Evolutionary conservation across 176 grass and related monocot species (phyloP).

Genomic region (Pharus latifolius): DNA sequence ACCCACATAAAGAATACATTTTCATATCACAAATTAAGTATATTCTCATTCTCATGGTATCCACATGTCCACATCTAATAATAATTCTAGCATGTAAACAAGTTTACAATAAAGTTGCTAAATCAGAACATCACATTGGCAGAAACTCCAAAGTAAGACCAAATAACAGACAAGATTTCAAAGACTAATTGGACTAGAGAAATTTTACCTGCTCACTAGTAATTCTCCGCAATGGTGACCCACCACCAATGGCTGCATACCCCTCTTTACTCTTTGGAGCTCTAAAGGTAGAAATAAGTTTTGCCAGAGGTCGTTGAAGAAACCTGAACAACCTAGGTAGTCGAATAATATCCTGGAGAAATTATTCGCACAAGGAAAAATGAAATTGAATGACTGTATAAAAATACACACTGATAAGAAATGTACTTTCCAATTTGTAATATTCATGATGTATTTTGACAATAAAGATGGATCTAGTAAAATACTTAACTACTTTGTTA

Average conservation of each 20-base stretch:
- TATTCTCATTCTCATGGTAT: background rate
- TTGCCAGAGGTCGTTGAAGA: constrained; percentile 92
- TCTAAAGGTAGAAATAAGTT: constrained; percentile 78
- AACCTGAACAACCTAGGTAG: constrained; percentile 87
- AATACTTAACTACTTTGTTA: background rate
- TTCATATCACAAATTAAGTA: constrained; percentile 12
- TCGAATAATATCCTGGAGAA: constrained; percentile 83
- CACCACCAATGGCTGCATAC: constrained; percentile 94
- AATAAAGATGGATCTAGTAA: background rate
- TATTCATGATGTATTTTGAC: background rate
- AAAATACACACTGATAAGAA: too few species aligned
- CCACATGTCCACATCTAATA: background rate
- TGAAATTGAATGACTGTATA: too few species aligned
- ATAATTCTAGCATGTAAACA: background rate
- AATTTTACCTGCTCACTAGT: constrained; percentile 79
- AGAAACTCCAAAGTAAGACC: background rate
- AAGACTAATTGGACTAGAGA: background rate
- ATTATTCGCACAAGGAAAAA: too few species aligned
- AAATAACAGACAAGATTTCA: background rate
- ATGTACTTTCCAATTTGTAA: too few species aligned
- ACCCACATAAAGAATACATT: background rate
- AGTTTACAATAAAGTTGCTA: background rate
- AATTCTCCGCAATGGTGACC: constrained; percentile 87
- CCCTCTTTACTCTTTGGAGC: constrained; percentile 98
- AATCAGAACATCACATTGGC: background rate